Evolutionary conservation across 192 early-diverging fungal genomes (phyloP).

Genomic region (Backusella morwellensis): DNA sequence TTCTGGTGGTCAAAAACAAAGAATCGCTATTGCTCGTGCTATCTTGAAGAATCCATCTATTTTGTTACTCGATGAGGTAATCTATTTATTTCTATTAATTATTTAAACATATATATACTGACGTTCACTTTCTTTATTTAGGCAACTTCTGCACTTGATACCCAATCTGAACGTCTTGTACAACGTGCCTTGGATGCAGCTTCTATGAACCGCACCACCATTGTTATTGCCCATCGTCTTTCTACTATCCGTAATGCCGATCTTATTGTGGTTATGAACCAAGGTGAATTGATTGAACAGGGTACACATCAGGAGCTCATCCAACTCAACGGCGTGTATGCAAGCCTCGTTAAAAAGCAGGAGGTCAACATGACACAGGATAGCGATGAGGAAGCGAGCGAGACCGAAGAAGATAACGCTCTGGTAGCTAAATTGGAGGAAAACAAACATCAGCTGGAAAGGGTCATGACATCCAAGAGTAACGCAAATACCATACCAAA

Average conservation of each 20-base stretch:
- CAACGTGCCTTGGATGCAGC: slow-evolving; percentile 80
- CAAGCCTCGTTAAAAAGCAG: slow-evolving; percentile 63
- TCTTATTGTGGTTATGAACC: slow-evolving; percentile 80
- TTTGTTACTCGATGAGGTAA: slow-evolving; percentile 73
- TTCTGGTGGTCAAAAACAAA: slow-evolving; percentile 91
- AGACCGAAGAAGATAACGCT: neutral
- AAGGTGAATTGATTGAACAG: slow-evolving; percentile 67
- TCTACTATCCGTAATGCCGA: slow-evolving; percentile 87
- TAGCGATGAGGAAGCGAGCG: neutral
- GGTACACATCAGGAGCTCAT: slow-evolving; percentile 80
- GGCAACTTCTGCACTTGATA: slow-evolving; percentile 84
- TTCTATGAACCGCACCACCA: slow-evolving; percentile 73
- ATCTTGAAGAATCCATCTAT: slow-evolving; percentile 84
- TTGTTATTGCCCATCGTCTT: slow-evolving; percentile 87
- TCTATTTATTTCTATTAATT: neutral
- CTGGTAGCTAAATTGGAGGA: neutral
- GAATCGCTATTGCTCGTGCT: slow-evolving; percentile 92
- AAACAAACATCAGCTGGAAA: neutral
- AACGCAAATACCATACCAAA: neutral
- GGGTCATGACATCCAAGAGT: neutral
- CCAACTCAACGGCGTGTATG: slow-evolving; percentile 54
- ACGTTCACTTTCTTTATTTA: slow-evolving; percentile 23
- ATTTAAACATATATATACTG: slow-evolving; percentile 32
- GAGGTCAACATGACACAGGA: slow-evolving; percentile 40
- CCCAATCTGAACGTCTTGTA: slow-evolving; percentile 72